Evolutionary conservation across 179 eudicot genomes (phyloP).

Genomic region (Drosera spatulata): DNA sequence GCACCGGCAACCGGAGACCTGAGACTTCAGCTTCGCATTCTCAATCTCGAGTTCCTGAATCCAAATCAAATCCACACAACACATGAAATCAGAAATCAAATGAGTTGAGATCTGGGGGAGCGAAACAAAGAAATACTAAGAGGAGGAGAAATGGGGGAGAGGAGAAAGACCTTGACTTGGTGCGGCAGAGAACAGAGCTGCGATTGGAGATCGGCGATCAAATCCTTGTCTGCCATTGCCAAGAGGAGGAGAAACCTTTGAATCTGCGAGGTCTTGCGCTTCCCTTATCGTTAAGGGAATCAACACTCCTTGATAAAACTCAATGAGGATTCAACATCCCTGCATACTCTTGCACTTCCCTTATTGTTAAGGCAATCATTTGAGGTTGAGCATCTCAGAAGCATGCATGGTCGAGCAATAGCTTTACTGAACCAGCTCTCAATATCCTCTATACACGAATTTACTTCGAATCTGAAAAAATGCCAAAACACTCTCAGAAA

Average conservation of each 20-base stretch:
- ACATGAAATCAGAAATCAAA: too few relatives aligned
- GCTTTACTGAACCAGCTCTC: slow-evolving; percentile 83
- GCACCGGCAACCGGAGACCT: slow-evolving; percentile 41
- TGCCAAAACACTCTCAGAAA: slow-evolving; percentile 6
- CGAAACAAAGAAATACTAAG: too few relatives aligned
- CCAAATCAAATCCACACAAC: too few relatives aligned
- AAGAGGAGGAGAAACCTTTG: too few relatives aligned
- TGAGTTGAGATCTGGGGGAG: too few relatives aligned
- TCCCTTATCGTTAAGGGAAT: slow-evolving; percentile 17
- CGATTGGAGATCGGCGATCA: too few relatives aligned
- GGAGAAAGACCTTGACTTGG: too few relatives aligned
- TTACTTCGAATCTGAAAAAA: slow-evolving; percentile 54
- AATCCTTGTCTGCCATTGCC: too few relatives aligned
- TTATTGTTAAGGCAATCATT: slow-evolving; percentile 16
- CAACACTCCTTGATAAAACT: slow-evolving; percentile 71
- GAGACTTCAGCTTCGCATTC: slow-evolving; percentile 42
- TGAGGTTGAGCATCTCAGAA: slow-evolving; percentile 44
- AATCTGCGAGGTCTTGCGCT: slow-evolving; percentile 33
- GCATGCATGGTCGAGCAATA: slow-evolving; percentile 69
- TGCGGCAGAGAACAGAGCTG: too few relatives aligned
- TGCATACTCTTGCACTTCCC: slow-evolving; percentile 33
- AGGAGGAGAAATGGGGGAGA: too few relatives aligned
- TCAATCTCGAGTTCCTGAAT: slow-evolving; percentile 50
- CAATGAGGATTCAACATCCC: slow-evolving; percentile 46
- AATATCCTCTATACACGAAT: slow-evolving; percentile 44